A percentile compares a stretch with the other conserved stretches of the same genome.
phyloP scores from a whole-genome alignment of 179 eudicot species.

The Kewa caespitosa region DNA sequence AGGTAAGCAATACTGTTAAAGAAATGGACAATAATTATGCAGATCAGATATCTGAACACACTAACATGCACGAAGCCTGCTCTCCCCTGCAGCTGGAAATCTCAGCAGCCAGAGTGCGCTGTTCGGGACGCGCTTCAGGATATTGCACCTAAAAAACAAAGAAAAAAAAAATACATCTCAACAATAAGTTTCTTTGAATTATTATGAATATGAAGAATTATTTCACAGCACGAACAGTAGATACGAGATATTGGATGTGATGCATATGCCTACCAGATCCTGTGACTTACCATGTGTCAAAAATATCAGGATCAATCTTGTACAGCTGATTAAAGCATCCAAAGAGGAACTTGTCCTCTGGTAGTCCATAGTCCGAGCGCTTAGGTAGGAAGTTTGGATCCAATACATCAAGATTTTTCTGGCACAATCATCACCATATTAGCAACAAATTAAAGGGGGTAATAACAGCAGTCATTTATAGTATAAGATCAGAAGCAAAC shows the following conservation, averaged over 20 bases:
- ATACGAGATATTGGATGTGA: neutral
- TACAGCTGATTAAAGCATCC: constrained; percentile 97
- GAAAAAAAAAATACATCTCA: neutral
- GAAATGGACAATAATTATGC: neutral
- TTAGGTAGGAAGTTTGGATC: constrained; percentile 62
- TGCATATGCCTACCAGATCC: neutral
- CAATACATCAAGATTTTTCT: constrained; percentile 93
- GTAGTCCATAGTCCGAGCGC: constrained; percentile 91
- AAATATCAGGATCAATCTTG: constrained; percentile 95
- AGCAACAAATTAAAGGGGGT: neutral
- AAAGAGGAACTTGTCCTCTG: constrained; percentile 91
- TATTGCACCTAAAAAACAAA: constrained; percentile 77
- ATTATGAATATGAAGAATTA: neutral
- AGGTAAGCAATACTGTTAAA: neutral
- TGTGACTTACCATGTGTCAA: constrained; percentile 69
- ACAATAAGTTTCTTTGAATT: neutral
- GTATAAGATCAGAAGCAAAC: constrained; percentile 26
- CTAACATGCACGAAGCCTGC: constrained; percentile 89
- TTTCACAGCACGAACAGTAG: neutral
- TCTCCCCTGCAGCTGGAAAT: constrained; percentile 97
- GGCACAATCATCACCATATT: neutral
- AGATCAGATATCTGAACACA: neutral
- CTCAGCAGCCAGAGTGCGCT: constrained; percentile 96
- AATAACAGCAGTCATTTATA: neutral
- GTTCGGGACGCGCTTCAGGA: constrained; percentile 87